phyloP scores from a whole-genome alignment of 805 yeast species.

The Metschnikowia koreensis region DNA sequence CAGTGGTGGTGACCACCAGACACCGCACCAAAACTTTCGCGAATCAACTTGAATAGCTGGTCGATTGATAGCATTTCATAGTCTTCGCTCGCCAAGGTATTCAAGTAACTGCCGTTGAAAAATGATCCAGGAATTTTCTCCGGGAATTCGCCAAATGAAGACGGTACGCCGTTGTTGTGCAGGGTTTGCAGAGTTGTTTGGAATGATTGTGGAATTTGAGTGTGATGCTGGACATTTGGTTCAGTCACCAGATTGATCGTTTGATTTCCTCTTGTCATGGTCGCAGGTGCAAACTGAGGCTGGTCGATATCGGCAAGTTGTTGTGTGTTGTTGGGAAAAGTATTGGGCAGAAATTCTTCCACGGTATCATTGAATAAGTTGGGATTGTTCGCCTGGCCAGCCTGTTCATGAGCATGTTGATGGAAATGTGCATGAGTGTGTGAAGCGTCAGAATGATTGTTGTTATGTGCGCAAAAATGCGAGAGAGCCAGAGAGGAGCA shows the following conservation, averaged over 20 bases:
- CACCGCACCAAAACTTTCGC: conserved; percentile 18
- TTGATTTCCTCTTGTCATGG: neutral
- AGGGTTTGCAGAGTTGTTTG: neutral
- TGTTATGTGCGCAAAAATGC: conserved; percentile 1
- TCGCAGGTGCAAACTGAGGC: neutral
- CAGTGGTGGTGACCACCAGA: conserved; percentile 3
- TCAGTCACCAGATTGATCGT: neutral
- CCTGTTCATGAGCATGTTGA: neutral
- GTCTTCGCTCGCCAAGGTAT: conserved; percentile 37
- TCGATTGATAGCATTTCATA: conserved; percentile 37
- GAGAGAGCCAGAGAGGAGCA: conserved; percentile 7
- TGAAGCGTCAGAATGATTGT: conserved; percentile 1
- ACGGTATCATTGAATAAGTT: neutral
- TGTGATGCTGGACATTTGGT: neutral
- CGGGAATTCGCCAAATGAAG: neutral
- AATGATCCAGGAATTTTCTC: neutral
- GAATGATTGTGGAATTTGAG: neutral
- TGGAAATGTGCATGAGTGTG: conserved; percentile 1
- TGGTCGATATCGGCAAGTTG: neutral
- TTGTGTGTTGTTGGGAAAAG: neutral
- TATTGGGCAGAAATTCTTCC: neutral
- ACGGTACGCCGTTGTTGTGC: neutral
- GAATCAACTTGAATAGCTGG: conserved; percentile 38
- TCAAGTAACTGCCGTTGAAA: conserved; percentile 2
- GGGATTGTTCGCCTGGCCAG: neutral